Base-by-base conservation (phyloP, 164 flowering plant species). In the Chloranthus sessilifolius region DNA sequence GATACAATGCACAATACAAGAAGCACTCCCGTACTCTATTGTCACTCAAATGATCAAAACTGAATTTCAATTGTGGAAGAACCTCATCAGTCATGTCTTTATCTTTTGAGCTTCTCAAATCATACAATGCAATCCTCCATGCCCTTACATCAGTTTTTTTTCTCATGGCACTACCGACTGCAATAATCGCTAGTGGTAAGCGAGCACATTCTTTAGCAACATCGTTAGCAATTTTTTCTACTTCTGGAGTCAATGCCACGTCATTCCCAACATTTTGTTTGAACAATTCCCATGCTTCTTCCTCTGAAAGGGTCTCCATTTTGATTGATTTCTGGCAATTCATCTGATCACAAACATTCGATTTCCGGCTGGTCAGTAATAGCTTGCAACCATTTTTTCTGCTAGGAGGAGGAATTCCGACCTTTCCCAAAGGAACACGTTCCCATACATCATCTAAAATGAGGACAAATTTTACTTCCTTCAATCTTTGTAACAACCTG, bases 101-200 rank as follows among this genome's bases (percentile, higher is more conserved):
- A 4, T 11, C 17, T 20, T 26, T 43, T 26, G 47, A 43, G 17
- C 21, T 1, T 21, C 21, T 22, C 47, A 43, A 8, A 4, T 22
- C 21, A 6, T 26, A 2, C 25, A 23, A 19, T 16, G 47, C 47
- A 19, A 6, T 16, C 27, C 14, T 22, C 47, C 47, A 43, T 7
- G 22, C 21, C 7, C 10, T 7, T 11, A 43, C 14, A 26, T 23
- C 27, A 7, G n/a, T 16, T 26, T 43, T 43, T 14, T 43, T 14
- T 43, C 47, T 43, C 47, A 43, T 43, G 47, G 47, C 26, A 11
- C 21, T 43, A 17, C 47, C 47, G 23, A 43, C 24, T 43, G 47
- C 22, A 7, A 16, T 16, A 14, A 43, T 19, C 14, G 47, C 47
- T 7, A 43, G 47, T 20, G 26, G 47, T 19, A 43, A 14, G 4